Percentiles rank a stretch among this genome's conserved stretches.
Conservation (phyloP, 1,139 yeast species). For the Hanseniaspora sp. region DNA sequence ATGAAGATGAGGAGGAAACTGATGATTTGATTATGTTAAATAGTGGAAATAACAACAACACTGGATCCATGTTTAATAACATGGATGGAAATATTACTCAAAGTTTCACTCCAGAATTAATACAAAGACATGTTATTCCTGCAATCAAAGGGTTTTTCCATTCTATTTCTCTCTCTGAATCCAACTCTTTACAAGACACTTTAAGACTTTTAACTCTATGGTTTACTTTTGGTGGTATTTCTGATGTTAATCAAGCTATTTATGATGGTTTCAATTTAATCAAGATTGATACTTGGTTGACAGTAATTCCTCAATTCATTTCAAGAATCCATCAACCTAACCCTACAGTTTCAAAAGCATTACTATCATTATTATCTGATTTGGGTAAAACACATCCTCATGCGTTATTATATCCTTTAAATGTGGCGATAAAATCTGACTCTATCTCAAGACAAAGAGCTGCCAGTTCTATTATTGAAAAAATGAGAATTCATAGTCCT, state of each 20-base stretch:
- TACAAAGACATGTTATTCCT: conserved; percentile 82
- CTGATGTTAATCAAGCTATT: conserved; percentile 86
- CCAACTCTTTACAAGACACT: conserved; percentile 87
- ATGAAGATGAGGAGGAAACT: conserved; percentile 16
- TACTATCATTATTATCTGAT: conserved; percentile 72
- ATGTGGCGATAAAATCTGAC: conserved; percentile 92
- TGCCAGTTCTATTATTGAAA: conserved; percentile 80
- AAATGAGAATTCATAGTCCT: conserved; percentile 82
- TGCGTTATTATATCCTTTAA: conserved; percentile 86
- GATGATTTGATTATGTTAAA: conserved; percentile 15
- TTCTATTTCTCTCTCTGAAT: conserved; percentile 75
- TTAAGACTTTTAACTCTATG: conserved; percentile 79
- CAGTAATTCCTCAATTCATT: conserved; percentile 88
- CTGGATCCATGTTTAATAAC: conserved; percentile 22
- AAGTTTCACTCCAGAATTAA: conserved; percentile 45
- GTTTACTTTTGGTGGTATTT: conserved; percentile 90
- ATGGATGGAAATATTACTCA: conserved; percentile 21
- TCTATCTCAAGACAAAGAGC: conserved; percentile 82
- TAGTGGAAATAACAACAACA: conserved; percentile 21
- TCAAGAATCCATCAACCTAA: conserved; percentile 95
- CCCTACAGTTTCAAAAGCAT: conserved; percentile 66
- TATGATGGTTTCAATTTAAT: conserved; percentile 84
- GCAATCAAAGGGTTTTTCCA: conserved; percentile 93
- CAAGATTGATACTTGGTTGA: conserved; percentile 85
- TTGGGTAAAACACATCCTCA: conserved; percentile 95